A percentile compares a stretch with the other conserved stretches of the same genome.
Conservation (phyloP, 164 flowering plant species). For the Taxillus chinensis region DNA sequence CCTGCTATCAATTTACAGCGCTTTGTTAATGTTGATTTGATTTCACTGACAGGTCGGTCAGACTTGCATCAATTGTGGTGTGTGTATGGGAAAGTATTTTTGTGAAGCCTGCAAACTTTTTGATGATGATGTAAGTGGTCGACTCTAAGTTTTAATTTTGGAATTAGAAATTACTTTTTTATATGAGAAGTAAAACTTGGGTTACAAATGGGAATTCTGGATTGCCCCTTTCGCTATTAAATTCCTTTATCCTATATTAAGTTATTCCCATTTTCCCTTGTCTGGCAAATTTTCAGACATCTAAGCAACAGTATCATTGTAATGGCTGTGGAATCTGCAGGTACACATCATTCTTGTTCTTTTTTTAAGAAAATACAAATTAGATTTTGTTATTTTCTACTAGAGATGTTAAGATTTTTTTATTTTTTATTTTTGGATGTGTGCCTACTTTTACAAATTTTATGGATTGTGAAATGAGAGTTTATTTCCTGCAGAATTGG, state of each 20-base stretch:
- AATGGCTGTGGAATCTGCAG: conserved; percentile 93
- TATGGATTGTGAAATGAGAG: too few relatives aligned
- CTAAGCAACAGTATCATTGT: conserved; percentile 84
- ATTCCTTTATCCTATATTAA: too few relatives aligned
- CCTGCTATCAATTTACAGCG: too few relatives aligned
- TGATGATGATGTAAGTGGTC: conserved; percentile 81
- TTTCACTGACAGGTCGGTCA: conserved; percentile 49
- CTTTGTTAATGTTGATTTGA: neutral
- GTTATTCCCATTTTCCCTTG: neutral
- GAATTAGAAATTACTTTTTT: too few relatives aligned
- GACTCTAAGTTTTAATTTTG: neutral
- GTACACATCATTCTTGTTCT: conserved; percentile 21
- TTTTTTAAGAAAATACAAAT: neutral
- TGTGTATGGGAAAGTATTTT: conserved; percentile 82
- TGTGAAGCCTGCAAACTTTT: conserved; percentile 73
- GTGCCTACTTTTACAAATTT: too few relatives aligned
- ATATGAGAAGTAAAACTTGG: neutral
- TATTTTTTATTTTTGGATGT: too few relatives aligned
- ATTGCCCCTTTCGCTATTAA: too few relatives aligned
- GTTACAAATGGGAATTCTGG: neutral
- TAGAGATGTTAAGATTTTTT: too few relatives aligned
- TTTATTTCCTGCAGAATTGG: conserved; percentile 49
- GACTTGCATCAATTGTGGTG: conserved; percentile 75
- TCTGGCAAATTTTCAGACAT: conserved; percentile 41
- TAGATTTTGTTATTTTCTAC: too few relatives aligned